Percentiles rank a stretch among this genome's conserved stretches.
Conservation (phyloP, 2,329 filamentous ascomycete species). For the Lasiodiplodia sp. region DNA sequence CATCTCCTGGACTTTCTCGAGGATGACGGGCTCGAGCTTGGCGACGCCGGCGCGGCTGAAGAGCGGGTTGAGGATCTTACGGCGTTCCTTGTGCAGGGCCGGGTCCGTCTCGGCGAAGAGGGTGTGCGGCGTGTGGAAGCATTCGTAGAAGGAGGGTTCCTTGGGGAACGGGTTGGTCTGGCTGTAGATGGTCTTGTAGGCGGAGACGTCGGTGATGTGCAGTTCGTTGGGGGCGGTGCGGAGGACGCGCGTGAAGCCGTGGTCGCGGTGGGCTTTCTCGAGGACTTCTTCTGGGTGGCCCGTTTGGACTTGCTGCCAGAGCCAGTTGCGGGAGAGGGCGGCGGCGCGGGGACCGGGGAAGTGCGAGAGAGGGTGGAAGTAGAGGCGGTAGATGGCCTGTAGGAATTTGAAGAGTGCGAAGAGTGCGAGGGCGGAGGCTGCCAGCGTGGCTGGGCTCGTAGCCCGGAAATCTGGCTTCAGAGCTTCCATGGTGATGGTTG, state of each 20-base stretch:
- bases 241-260: background rate
- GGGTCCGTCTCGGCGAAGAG: slow-evolving; percentile 16
- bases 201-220: slow-evolving; percentile 34
- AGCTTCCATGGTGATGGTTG: background rate
- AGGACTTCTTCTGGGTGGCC: background rate
- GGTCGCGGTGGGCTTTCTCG: background rate
- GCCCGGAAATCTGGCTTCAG: background rate
- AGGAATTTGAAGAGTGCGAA: background rate
- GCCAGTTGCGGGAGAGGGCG: background rate
- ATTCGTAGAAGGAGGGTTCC: slow-evolving; percentile 31
- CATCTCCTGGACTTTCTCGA: slow-evolving; percentile 14
- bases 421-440: too few relatives aligned
- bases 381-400: slow-evolving; percentile 33
- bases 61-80: slow-evolving; percentile 29
- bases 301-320: background rate
- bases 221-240: slow-evolving; percentile 32
- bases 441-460: background rate
- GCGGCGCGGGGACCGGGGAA: slow-evolving; percentile 37
- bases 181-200: slow-evolving; percentile 32
- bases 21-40: slow-evolving; percentile 29
- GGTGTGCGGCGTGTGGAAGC: background rate
- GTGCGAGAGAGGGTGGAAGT: slow-evolving; percentile 33
- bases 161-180: slow-evolving; percentile 24
- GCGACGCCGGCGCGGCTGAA: slow-evolving; percentile 28
- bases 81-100: slow-evolving; percentile 35